Evolutionary conservation across 177 flowering plant species (phyloP), one percentile per base, ranked within the genome.

Genomic region (Vitis hybrid): DNA sequence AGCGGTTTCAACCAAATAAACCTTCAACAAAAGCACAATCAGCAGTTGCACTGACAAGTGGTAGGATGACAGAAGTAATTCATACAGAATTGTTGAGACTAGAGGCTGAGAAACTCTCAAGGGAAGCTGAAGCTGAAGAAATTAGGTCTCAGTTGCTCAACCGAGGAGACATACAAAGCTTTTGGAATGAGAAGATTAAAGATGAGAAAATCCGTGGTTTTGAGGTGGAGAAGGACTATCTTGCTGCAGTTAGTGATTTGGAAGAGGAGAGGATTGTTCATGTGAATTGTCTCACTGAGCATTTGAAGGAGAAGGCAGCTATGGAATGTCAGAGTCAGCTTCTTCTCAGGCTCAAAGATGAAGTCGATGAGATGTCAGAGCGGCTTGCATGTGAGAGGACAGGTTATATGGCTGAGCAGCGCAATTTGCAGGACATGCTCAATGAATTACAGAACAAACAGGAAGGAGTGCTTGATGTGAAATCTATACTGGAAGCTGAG

Each of bases 1-100:
- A 78, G 82, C 87, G 98, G 55, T 77, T 93, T 78, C 96, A 95
- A 78, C 98, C 97, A 70, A 75, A 69, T 63, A 89, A 82, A 70
- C 98, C 98, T 74, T 82, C 85, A 68, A 91, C 99, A 55, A 88
- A 80, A 74, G 94, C 92, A 34, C 99, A 95, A 78, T 97, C 94
- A 67, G 97, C 93, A n/a, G 97, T 90, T 48, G 90, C 97, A 56
- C 79, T 93, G 67, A 80, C 92, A 60, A 81, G 92, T 75, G 98
- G 98, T 65, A 82, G 91, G 79, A 86, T 87, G 88, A 18, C 74
- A 26, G 80, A 83, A 73, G 90, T 84, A 68, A 86, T 91, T 70
- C 57, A 26, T 49, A 63, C 52, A 45, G 97, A 93, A 73, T 30
- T 91, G 34, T 80, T 74, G 34, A 86, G 93, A 74, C 76, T 90